phyloP scores from a whole-genome alignment of 139 green algal genomes.

The Chlamydomonas incerta region DNA sequence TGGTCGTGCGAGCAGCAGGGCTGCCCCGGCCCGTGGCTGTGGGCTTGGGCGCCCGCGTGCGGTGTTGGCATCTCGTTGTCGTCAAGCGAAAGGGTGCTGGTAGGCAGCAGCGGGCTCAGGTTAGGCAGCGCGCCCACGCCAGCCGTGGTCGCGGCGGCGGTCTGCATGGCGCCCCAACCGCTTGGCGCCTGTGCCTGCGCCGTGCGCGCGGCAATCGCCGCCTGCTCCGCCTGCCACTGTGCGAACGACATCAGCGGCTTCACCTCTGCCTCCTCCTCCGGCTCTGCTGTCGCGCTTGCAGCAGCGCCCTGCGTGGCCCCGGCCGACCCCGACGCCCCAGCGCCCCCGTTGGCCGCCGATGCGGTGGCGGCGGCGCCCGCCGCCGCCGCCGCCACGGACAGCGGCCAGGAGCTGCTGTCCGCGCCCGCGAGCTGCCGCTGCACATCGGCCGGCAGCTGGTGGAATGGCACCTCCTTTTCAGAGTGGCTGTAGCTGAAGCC shows the following conservation, averaged over 20 bases:
- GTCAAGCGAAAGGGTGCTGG: neutral
- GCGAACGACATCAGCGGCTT: neutral
- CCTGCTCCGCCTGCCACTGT: neutral
- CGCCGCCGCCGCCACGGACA: neutral
- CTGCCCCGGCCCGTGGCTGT: neutral
- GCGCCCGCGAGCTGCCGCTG: neutral
- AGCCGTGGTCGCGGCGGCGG: neutral
- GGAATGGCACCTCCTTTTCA: constrained; percentile 30
- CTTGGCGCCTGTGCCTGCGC: neutral
- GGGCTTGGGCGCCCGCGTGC: neutral
- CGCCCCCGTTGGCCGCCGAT: too few species aligned
- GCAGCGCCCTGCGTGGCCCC: too few species aligned
- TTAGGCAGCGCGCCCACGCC: too few species aligned
- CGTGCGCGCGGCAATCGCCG: neutral
- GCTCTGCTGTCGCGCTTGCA: neutral
- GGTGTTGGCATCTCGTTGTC: neutral
- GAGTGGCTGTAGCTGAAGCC: constrained; percentile 43
- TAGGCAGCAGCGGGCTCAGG: neutral
- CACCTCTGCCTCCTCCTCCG: neutral
- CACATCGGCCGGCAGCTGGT: constrained; percentile 19
- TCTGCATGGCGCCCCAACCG: neutral
- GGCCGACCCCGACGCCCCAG: too few species aligned
- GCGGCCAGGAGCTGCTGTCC: neutral
- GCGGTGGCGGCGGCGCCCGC: too few species aligned
- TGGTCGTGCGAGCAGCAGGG: neutral